Evolutionary conservation across 2,329 filamentous ascomycete species (phyloP), one percentile per base, ranked within the genome.

Genomic region (Penicillium expansum): DNA sequence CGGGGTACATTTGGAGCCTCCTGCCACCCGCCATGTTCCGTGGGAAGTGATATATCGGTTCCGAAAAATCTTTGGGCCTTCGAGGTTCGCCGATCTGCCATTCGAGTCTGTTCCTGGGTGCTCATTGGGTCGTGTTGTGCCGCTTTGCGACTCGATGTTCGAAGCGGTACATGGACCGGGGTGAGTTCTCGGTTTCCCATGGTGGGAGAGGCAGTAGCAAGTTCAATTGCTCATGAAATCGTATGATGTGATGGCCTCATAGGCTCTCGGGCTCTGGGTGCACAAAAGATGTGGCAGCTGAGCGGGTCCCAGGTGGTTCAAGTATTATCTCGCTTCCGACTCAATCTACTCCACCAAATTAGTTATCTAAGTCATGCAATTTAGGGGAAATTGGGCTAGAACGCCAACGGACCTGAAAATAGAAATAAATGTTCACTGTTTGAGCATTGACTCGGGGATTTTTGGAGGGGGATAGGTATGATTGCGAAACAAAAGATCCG

Each of bases 1-100:
- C 71, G 71, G 24, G 61, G 61, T 32, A 60, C 59, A 30, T 69
- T 61, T 54, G 64, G 63, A 38, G 62, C 61, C 24, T 68, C 64
- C 11, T 69, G 64, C 44, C 62, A 63, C 38, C 56, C 57, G 14
- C 52, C 56, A 39, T 66, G 62, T 22, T 64, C 56, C n/a, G 64
- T 59, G 20, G 65, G 64, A 4, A 69, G 48, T 10, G 67, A 57
- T n/a, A 68, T 50, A 10, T 70, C 66, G 18, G 69, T 66, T 4
- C 71, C 71, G 27, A 73, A 50, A 22, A 73, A 71, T 32, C 69
- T 66, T 18, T 71, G 68, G 1, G 70, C 70, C 52, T 73, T 73
- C 37, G 69, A 70, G 10, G 61, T 45, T 38, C 62, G 67, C 13
- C 68, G 60, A 14, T 67, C 62, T 16, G 44, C 56, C 3, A 58